Percentiles rank a stretch among this genome's conserved stretches.
These are phyloP conservation scores for Garcia nutans DNA, from an alignment of 345 rosid genomes.

Conservation along the genomic window DNA sequence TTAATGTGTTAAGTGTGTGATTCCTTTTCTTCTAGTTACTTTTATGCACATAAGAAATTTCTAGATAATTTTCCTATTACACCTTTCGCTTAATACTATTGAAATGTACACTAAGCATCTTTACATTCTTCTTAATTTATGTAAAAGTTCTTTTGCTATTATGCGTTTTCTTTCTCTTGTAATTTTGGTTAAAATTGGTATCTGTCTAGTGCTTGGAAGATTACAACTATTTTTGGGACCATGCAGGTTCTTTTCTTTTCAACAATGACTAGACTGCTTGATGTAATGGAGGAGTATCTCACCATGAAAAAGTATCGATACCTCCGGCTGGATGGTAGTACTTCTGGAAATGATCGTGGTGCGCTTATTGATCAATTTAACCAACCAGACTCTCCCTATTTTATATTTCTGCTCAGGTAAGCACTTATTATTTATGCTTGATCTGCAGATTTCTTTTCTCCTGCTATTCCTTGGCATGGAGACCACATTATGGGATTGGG, in stretches of 20 bases:
- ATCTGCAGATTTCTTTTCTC: slow-evolving; percentile 9
- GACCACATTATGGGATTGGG: neutral
- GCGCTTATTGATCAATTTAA: slow-evolving; percentile 74
- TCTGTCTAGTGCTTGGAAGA: neutral
- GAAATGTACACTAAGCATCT: neutral
- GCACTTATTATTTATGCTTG: slow-evolving; percentile 10
- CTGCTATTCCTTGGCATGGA: neutral
- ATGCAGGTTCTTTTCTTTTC: slow-evolving; percentile 91
- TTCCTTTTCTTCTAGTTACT: neutral
- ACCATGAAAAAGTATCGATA: slow-evolving; percentile 61
- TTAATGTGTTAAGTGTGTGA: neutral
- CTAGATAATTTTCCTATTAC: neutral
- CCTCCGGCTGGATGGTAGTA: slow-evolving; percentile 93
- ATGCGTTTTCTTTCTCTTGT: neutral
- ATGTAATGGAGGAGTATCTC: slow-evolving; percentile 95
- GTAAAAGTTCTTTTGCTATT: neutral
- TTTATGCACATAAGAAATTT: neutral
- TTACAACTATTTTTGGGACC: slow-evolving; percentile 15
- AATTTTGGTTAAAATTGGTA: neutral
- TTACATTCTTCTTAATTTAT: slow-evolving; percentile 1
- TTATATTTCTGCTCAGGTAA: slow-evolving; percentile 90
- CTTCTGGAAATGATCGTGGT: slow-evolving; percentile 90
- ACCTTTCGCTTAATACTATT: neutral
- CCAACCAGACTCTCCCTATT: slow-evolving; percentile 64
- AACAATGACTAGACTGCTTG: slow-evolving; percentile 95